These are phyloP conservation scores for Pseudogymnoascus sp. DNA, from an alignment of 2,329 filamentous ascomycete genomes.

Conservation along the genomic window DNA sequence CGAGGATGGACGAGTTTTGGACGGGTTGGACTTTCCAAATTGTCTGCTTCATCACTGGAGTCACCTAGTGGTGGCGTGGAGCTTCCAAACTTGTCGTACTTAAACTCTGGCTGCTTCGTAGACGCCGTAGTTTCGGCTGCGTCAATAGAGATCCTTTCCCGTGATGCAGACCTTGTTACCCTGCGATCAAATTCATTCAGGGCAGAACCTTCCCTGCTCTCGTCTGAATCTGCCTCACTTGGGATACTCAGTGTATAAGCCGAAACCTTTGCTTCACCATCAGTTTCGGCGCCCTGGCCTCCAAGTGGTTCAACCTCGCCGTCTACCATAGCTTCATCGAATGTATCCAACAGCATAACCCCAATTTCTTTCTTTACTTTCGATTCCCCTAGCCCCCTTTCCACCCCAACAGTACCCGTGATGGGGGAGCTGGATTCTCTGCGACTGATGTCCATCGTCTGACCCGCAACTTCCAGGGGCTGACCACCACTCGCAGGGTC, in stretches of 20 bases:
- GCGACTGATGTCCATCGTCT: constrained; percentile 1
- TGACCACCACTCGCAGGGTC: constrained; percentile 28
- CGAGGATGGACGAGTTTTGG: neutral
- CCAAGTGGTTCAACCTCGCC: neutral
- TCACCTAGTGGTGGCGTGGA: neutral
- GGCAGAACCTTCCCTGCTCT: neutral
- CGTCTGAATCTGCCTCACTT: neutral
- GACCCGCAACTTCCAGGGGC: constrained; percentile 20
- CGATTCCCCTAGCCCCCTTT: neutral
- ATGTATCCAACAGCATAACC: neutral
- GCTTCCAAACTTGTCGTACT: neutral
- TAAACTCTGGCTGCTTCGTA: neutral
- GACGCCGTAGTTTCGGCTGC: neutral
- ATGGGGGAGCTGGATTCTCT: neutral
- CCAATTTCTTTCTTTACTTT: neutral
- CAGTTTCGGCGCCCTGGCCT: neutral
- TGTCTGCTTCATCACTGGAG: neutral
- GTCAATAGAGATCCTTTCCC: neutral
- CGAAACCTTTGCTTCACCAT: neutral
- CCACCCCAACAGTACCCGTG: neutral
- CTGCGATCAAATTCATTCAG: neutral
- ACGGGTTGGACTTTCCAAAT: neutral
- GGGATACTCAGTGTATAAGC: neutral
- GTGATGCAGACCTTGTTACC: neutral
- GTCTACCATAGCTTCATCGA: neutral